A percentile compares a stretch with the other conserved stretches of the same genome.
Conservation (phyloP, 108 stramenopile genomes). For the Skeletonema potamos region DNA sequence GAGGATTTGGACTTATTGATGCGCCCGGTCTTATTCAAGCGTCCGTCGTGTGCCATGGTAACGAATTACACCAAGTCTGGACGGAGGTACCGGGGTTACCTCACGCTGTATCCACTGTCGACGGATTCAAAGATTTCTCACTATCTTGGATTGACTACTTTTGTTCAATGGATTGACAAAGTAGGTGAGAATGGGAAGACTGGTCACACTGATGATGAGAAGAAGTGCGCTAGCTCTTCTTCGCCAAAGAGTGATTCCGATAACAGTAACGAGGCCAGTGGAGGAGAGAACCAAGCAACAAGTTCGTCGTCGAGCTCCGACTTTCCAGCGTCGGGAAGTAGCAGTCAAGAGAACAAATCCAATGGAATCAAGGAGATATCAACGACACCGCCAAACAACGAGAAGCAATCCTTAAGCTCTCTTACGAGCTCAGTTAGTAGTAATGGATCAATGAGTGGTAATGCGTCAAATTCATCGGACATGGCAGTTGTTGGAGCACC, state of each 20-base stretch:
- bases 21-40: slow-evolving; percentile 75
- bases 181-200: neutral
- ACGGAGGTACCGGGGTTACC: slow-evolving; percentile 59
- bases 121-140: slow-evolving; percentile 86
- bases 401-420: slow-evolving; percentile 28
- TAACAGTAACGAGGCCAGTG: slow-evolving; percentile 1
- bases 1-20: slow-evolving; percentile 60
- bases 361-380: neutral
- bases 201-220: neutral
- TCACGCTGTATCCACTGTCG: slow-evolving; percentile 75
- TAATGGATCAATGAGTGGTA: slow-evolving; percentile 35
- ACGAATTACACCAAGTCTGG: slow-evolving; percentile 73
- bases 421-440: slow-evolving; percentile 22
- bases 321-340: neutral
- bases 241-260: neutral
- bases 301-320: slow-evolving; percentile 11
- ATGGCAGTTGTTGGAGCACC: neutral
- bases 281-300: neutral
- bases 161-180: slow-evolving; percentile 53
- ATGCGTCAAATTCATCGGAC: neutral
- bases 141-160: slow-evolving; percentile 67
- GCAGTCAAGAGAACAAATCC: slow-evolving; percentile 12
- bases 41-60: slow-evolving; percentile 71
- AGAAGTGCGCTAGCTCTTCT: neutral
- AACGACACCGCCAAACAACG: neutral